phyloP scores from a whole-genome alignment of 257 asterid genomes.

The Primulina eburnea region DNA sequence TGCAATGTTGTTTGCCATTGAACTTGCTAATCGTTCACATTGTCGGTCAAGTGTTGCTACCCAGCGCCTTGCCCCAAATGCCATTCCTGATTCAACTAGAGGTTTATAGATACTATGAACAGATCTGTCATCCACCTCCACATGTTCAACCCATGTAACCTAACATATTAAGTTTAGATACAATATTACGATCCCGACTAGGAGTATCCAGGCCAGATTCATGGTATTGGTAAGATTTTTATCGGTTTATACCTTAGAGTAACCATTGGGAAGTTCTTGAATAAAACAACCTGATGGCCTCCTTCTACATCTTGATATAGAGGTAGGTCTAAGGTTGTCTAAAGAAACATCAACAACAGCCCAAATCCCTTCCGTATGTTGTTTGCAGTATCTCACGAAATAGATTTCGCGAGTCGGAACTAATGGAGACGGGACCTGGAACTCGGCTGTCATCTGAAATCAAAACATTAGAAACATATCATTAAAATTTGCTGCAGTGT shows the following conservation, averaged over 20 bases:
- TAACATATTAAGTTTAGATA: slow-evolving; percentile 2
- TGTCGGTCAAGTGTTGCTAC: slow-evolving; percentile 39
- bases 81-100: slow-evolving; percentile 44
- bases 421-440: slow-evolving; percentile 45
- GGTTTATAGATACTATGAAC: slow-evolving; percentile 36
- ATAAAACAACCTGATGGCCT: slow-evolving; percentile 64
- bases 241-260: slow-evolving; percentile 39
- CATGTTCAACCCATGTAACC: slow-evolving; percentile 70
- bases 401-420: slow-evolving; percentile 45
- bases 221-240: not conserved
- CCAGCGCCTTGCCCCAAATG: slow-evolving; percentile 65
- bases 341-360: slow-evolving; percentile 53
- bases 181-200: not conserved
- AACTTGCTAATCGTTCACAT: slow-evolving; percentile 37
- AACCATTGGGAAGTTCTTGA: slow-evolving; percentile 38
- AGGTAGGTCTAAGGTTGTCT: slow-evolving; percentile 20
- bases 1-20: slow-evolving; percentile 14
- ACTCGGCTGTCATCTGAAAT: slow-evolving; percentile 48
- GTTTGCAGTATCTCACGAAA: slow-evolving; percentile 41
- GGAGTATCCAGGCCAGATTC: not conserved
- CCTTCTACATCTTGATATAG: slow-evolving; percentile 28
- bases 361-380: slow-evolving; percentile 39
- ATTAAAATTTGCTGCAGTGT: not conserved
- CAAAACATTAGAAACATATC: not conserved
- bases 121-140: slow-evolving; percentile 34